Evolutionary conservation across 495 filamentous ascomycete genomes (phyloP), one percentile per base, ranked within the genome.

Genomic region (Trichoderma parareesei): DNA sequence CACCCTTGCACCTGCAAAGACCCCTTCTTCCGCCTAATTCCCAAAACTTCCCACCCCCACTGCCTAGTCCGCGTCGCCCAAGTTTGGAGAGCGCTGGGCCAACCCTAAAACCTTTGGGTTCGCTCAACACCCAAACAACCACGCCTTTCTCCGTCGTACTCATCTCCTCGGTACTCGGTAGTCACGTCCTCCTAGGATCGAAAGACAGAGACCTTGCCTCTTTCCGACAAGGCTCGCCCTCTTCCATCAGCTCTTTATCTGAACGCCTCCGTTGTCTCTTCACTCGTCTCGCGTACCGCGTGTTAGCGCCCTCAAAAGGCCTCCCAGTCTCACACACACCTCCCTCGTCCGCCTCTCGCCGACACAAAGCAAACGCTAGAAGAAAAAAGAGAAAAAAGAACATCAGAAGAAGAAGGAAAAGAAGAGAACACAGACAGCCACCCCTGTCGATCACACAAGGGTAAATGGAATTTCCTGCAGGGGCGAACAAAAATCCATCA

Each of bases 41-140:
- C 27, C 27, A 27, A 16, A 48, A 14, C n/a, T 57, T 57, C 20
- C 20, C 27, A 27, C 27, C 53, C 53, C 53, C 53, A 57, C 53
- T 35, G 53, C 48, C 20, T 49, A 49, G 53, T 18, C 53, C 53
- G 37, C 53, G 53, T 35, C 53, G 53, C 53, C 53, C 53, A 57
- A 57, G 53, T 57, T 27, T 57, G 53, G 35, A 35, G 53, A 33
- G 27, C 53, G 20, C 37, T 57, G 53, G 53, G 53, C 53, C 53
- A 57, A 57, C 53, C 53, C 53, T 57, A 57, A 57, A 57, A 57
- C 20, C 53, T 35, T 57, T 57, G 37, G 53, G 53, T 57, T 57
- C 53, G 48, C 53, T 57, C 53, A 57, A 57, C 53, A 57, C 53
- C 27, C 53, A 57, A 57, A 27, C 53, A 57, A 33, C 20, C 53